Evolutionary conservation across 306 rosid genomes (phyloP).

Genomic region (Pyrus bretschneideri): DNA sequence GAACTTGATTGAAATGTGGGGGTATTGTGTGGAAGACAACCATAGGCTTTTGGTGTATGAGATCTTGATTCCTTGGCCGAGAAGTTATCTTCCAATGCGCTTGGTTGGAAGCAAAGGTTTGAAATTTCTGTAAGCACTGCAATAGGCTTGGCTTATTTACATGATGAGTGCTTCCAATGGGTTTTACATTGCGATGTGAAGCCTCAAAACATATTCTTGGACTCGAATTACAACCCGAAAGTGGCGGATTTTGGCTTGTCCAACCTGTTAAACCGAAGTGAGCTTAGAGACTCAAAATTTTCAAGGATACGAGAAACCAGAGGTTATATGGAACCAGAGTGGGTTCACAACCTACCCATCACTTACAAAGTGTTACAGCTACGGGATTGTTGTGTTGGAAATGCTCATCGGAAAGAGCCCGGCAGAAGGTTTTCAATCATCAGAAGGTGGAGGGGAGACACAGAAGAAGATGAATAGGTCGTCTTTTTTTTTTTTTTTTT

Average conservation of each 20-base stretch:
- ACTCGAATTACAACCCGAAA: constrained; percentile 40
- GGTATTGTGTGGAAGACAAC: constrained; percentile 46
- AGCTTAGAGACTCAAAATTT: constrained; percentile 17
- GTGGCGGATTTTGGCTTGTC: constrained; percentile 60
- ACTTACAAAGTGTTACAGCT: constrained; percentile 57
- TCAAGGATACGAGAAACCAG: constrained; percentile 54
- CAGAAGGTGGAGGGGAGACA: constrained; percentile 12
- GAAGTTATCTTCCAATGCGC: constrained; percentile 14
- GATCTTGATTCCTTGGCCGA: constrained; percentile 40
- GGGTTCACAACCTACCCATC: constrained; percentile 42
- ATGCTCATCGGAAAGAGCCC: constrained; percentile 41
- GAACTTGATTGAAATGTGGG: constrained; percentile 59
- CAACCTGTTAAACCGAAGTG: constrained; percentile 30
- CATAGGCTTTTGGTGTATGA: constrained; percentile 49
- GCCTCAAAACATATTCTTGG: constrained; percentile 59
- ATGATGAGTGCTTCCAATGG: constrained; percentile 66
- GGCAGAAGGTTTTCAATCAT: background rate
- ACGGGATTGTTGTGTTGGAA: constrained; percentile 56
- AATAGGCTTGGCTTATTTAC: constrained; percentile 48
- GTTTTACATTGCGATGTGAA: constrained; percentile 64
- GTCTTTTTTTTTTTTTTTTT: too few species aligned
- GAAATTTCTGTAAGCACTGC: constrained; percentile 45
- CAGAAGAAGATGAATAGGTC: background rate
- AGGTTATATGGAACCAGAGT: constrained; percentile 74
- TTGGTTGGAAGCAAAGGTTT: constrained; percentile 40